These are phyloP conservation scores for Mycena polygramma DNA, from an alignment of 768 basidiomycete genomes.

Conservation along the genomic window DNA sequence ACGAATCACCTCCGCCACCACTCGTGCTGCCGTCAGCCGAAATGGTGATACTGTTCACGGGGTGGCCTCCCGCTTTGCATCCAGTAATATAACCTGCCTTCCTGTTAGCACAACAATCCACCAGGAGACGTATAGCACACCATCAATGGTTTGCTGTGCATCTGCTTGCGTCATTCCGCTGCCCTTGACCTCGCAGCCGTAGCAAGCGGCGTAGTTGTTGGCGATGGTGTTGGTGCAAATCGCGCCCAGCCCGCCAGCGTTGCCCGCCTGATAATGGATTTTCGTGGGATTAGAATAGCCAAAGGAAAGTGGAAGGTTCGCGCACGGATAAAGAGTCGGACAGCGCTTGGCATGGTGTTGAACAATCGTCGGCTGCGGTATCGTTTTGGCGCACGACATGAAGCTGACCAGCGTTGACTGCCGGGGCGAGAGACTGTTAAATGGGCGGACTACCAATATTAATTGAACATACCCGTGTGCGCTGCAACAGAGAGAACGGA, in stretches of 20 bases:
- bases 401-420: background rate
- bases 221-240: constrained; percentile 19
- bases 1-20: background rate
- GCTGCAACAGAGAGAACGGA: constrained; percentile 20
- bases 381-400: background rate
- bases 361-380: background rate
- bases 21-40: background rate
- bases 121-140: background rate
- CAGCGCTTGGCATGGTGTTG: constrained; percentile 2
- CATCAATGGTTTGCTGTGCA: constrained; percentile 3
- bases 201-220: constrained; percentile 15
- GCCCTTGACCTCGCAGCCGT: constrained; percentile 13
- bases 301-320: no score
- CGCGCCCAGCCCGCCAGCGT: background rate
- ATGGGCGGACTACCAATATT: background rate
- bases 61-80: constrained; percentile 4
- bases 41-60: background rate
- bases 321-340: constrained; percentile 1
- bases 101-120: background rate
- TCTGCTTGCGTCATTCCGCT: background rate
- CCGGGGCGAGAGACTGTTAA: no score
- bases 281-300: no score
- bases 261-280: background rate
- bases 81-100: background rate
- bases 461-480: constrained; percentile 4